Percentiles rank a stretch among this genome's conserved stretches.
These are phyloP conservation scores for Blastobotrys indianensis DNA, from an alignment of 1,139 yeast species.

Conservation along the genomic window DNA sequence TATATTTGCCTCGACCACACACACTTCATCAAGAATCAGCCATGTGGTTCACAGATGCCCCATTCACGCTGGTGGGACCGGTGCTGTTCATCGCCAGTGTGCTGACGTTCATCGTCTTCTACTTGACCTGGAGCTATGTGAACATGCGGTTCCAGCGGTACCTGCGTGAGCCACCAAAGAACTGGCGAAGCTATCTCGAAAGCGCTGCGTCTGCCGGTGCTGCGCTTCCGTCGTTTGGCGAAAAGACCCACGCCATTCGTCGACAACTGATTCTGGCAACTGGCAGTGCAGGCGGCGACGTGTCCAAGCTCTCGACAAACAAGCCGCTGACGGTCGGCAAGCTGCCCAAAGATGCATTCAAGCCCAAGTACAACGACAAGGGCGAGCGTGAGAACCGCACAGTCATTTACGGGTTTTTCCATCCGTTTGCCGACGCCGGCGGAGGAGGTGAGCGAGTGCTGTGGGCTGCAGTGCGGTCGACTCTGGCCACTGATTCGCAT, in stretches of 20 bases:
- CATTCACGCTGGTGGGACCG: constrained; percentile 10
- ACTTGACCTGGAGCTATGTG: constrained; percentile 13
- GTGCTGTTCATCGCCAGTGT: constrained; percentile 12
- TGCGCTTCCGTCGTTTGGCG: constrained; percentile 23
- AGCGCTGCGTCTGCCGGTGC: constrained; percentile 28
- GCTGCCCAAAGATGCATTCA: constrained; percentile 18
- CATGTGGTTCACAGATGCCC: constrained; percentile 1
- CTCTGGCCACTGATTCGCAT: constrained; percentile 46
- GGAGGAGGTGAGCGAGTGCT: constrained; percentile 98
- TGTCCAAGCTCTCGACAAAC: constrained; percentile 37
- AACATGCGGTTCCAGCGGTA: constrained; percentile 10
- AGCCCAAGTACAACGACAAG: constrained; percentile 13
- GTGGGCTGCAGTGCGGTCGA: constrained; percentile 86
- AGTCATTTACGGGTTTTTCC: constrained; percentile 75
- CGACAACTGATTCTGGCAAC: constrained; percentile 52
- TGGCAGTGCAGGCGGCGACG: constrained; percentile 32
- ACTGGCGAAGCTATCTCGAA: constrained; percentile 26
- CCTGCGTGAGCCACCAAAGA: constrained; percentile 30
- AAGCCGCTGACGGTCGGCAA: constrained; percentile 18
- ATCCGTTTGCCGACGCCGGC: constrained; percentile 92
- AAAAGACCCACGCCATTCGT: constrained; percentile 39
- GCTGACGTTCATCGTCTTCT: constrained; percentile 13
- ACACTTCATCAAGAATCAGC: background rate
- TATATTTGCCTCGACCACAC: background rate
- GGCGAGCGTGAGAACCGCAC: constrained; percentile 33